Conservation (phyloP, 257 asterid genomes). For the Coffea canephora region DNA sequence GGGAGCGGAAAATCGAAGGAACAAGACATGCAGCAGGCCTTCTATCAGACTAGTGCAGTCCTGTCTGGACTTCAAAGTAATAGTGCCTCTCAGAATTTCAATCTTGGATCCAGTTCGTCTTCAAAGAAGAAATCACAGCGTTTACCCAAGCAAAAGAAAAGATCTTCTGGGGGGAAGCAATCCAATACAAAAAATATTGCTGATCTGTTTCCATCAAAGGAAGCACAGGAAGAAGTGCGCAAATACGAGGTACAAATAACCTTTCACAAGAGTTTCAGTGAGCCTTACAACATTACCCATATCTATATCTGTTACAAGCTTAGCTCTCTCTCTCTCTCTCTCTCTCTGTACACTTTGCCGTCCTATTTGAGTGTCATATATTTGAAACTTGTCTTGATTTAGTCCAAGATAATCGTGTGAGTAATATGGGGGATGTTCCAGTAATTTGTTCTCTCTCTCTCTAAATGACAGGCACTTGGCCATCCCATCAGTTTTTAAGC, state of each 20-base stretch:
- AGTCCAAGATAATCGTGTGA: no score
- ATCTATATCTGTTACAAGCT: background rate
- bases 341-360: no score
- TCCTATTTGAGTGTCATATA: no score
- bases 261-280: background rate
- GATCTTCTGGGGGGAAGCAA: conserved; percentile 46
- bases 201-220: conserved; percentile 59
- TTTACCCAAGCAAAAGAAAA: conserved; percentile 40
- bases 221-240: conserved; percentile 65
- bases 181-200: conserved; percentile 52
- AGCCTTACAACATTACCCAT: no score
- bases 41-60: conserved; percentile 49
- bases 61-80: conserved; percentile 59
- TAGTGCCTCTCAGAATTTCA: conserved; percentile 53
- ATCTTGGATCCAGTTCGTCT: conserved; percentile 45
- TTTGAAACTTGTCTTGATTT: no score
- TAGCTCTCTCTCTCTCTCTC: background rate
- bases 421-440: no score
- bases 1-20: conserved; percentile 25
- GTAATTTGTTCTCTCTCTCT: background rate
- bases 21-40: conserved; percentile 38
- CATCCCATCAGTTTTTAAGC: background rate
- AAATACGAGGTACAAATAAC: conserved; percentile 54
- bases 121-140: conserved; percentile 57
- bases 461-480: background rate